A percentile compares a stretch with the other conserved stretches of the same genome.
These are phyloP conservation scores for Sporodiniella umbellata DNA, from an alignment of 371 early-diverging fungal genomes.

Conservation along the genomic window DNA sequence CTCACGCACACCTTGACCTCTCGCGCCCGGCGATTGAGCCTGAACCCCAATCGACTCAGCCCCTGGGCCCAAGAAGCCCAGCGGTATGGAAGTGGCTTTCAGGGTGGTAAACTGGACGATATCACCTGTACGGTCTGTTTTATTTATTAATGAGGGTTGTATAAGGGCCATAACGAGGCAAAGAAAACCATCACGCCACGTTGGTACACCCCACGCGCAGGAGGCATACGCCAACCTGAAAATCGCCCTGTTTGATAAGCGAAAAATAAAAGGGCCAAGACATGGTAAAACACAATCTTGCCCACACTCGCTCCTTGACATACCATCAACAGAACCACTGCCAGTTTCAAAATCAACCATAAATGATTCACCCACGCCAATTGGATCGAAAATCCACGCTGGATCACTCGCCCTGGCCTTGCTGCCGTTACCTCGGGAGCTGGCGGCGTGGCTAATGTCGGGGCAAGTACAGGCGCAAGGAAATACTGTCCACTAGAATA, in stretches of 20 bases:
- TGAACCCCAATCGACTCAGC: conserved; percentile 52
- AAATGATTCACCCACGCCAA: no score
- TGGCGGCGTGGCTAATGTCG: conserved; percentile 7
- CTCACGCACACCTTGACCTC: conserved; percentile 56
- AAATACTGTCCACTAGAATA: conserved; percentile 38
- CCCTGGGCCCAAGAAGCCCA: conserved; percentile 51
- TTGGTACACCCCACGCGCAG: conserved; percentile 18
- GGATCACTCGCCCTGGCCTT: no score
- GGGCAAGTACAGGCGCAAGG: conserved; percentile 34
- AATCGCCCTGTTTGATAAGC: conserved; percentile 45
- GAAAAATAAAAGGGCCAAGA: conserved; percentile 34
- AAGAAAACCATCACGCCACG: conserved; percentile 38
- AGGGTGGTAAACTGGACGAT: conserved; percentile 50
- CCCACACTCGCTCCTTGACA: conserved; percentile 44
- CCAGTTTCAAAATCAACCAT: conserved; percentile 40
- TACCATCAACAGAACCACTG: conserved; percentile 34
- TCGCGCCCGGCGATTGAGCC: conserved; percentile 50
- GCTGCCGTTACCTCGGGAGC: conserved; percentile 1
- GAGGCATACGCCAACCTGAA: no score
- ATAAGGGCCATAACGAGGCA: conserved; percentile 43
- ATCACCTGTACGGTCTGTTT: conserved; percentile 51
- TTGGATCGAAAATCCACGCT: no score
- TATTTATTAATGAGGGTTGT: conserved; percentile 15
- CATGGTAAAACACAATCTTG: conserved; percentile 36
- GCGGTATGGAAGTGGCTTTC: conserved; percentile 44